Conservation (phyloP, 225 moss, liverwort and hornwort species). For the Thuidium tamariscinum region DNA sequence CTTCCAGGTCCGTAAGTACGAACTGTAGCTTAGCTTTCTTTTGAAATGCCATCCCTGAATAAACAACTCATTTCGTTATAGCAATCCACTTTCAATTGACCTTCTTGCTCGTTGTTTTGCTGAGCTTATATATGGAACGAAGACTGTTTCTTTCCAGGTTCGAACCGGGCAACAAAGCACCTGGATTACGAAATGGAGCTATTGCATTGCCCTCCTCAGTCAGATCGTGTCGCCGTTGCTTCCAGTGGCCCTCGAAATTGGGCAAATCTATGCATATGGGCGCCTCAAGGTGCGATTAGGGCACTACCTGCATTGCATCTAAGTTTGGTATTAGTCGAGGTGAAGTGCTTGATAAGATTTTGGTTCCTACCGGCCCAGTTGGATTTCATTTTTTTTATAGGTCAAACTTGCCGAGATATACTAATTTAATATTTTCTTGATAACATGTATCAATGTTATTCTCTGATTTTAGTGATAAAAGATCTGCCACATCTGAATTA, state of each 20-base stretch:
- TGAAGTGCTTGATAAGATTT: background rate
- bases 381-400: background rate
- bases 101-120: background rate
- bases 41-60: background rate
- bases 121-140: background rate
- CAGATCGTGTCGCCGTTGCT: conserved; percentile 47
- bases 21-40: background rate
- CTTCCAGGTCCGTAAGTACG: conserved; percentile 30
- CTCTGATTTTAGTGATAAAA: background rate
- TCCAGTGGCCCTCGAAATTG: conserved; percentile 57
- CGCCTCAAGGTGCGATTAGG: conserved; percentile 34
- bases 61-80: background rate
- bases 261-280: conserved; percentile 42
- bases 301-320: background rate
- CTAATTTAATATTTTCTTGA: background rate
- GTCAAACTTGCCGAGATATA: background rate
- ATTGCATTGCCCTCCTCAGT: conserved; percentile 31
- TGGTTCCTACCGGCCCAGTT: background rate
- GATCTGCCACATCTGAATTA: background rate
- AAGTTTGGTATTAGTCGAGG: background rate
- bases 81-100: background rate
- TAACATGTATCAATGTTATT: background rate
- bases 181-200: conserved; percentile 52
- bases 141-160: conserved; percentile 6
- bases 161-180: conserved; percentile 22